Evolutionary conservation across 305 asterid species (phyloP), one percentile per base, ranked within the genome.

Genomic region (Vinca major): DNA sequence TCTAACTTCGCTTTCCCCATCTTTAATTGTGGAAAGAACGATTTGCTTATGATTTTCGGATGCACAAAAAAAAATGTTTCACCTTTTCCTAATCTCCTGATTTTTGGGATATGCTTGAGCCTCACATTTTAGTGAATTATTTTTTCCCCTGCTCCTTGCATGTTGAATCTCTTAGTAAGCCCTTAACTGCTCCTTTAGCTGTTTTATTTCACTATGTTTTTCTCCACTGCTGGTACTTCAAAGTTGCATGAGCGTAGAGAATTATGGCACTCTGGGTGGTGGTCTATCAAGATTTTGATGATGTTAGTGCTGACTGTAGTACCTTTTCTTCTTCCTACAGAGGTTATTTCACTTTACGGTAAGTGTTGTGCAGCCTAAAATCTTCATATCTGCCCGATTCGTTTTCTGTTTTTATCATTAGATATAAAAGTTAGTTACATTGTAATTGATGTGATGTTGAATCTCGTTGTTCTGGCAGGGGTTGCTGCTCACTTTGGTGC

Each of bases 401-500:
- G n/a, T 12, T 3, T 17, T 37, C 5, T 21, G 2, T 40, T 52
- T 36, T 62, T 20, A 21, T 39, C 41, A 16, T 39, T 4, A 40
- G 39, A 20, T 56, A 40, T 37, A n/a, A 65, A 11, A 44, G 19
- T 37, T 65, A 7, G 5, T 4, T 47, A 58, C 70, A 48, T 60
- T 63, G 63, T 39, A 36, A 53, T 3, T 61, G 45, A 72, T 45
- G 12, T 72, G 51, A 6, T 41, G 2, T 71, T 36, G n/a, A 53
- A 36, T 65, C 65, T 40, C 26, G 47, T 33, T 58, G 36, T 56
- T 47, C 43, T 71, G 54, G 70, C 82, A 83, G 87, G 85, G 49
- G 76, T 78, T 54, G 57, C 80, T 64, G 87, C 87, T 16, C 87
- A 80, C 75, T 83, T 83, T 72, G 87, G 87, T 53, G 87, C 87